Percentiles rank a stretch among this genome's conserved stretches.
Evolutionary conservation across 1,284 basidiomycete genomes (phyloP).

Genomic region (Baeospora myosura): DNA sequence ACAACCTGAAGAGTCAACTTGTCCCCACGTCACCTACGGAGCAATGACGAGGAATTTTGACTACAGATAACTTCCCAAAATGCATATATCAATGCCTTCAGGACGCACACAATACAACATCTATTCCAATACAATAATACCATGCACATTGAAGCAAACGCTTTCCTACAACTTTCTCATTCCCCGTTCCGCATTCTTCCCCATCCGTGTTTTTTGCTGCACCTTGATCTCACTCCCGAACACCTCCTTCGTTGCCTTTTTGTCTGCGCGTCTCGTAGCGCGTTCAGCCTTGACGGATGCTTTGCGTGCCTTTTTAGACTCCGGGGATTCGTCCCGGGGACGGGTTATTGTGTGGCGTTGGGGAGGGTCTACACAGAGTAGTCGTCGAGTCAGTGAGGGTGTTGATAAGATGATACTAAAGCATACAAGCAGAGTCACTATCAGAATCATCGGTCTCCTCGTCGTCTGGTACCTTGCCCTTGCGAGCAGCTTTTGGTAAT

Average conservation of each 20-base stretch:
- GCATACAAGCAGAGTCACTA: constrained; percentile 15
- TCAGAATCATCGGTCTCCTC: constrained; percentile 31
- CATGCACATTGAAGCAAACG: no score
- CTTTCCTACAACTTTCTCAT: constrained; percentile 32
- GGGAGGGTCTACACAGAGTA: constrained; percentile 22
- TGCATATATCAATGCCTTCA: no score
- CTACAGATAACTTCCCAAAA: no score
- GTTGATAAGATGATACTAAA: background rate
- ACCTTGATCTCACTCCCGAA: constrained; percentile 71
- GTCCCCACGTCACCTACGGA: no score
- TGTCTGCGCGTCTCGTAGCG: constrained; percentile 69
- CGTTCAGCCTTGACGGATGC: constrained; percentile 80
- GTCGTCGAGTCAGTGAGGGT: background rate
- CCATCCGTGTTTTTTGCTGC: constrained; percentile 45
- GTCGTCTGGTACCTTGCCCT: no score
- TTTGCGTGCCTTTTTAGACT: constrained; percentile 87
- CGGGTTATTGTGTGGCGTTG: constrained; percentile 52
- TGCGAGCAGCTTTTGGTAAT: constrained; percentile 13
- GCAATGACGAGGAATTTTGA: no score
- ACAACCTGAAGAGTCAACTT: no score
- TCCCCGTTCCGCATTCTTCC: constrained; percentile 39
- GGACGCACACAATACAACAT: no score
- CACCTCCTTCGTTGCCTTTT: constrained; percentile 72
- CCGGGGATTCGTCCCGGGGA: constrained; percentile 72
- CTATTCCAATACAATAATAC: no score